Evolutionary conservation across 176 grass and related monocot species (phyloP), one percentile per base, ranked within the genome.

Genomic region (Stipa capillata): DNA sequence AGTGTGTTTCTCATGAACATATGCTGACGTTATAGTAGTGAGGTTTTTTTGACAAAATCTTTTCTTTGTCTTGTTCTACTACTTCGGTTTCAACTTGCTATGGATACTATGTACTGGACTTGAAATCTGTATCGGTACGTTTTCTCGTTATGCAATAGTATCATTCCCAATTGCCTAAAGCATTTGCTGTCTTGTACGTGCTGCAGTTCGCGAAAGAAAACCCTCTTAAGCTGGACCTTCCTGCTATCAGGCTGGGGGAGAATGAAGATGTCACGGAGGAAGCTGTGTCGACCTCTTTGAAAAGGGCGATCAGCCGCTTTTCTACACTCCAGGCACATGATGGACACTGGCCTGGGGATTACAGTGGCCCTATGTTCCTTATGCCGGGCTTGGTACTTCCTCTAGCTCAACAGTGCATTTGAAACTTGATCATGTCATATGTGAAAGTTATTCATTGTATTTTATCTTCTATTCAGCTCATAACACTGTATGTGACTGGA

Each of bases 281-380:
- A 85, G 77, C 65, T 18, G 82, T 94, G 25, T 21, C 18, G 3
- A 82, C 64, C 59, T 74, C 88, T 24, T 79, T 97, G 70, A 93
- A 84, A 85, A 91, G 83, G 72, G 91, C 86, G 18, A 90, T 93
- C 21, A 82, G 69, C 21, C 81, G 88, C 24, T 78, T 52, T 48
- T 91, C 91, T 84, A 91, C 89, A 40, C 79, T 97, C 7, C 91
- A 97, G 84, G 78, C 91, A 74, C 84, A 93, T 61, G 91, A 97
- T 89, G 91, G 91, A 27, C 91, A 94, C 84, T 97, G 91, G 94
- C 74, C 91, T 47, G 89, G 94, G 56, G 94, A 94, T 82, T 93
- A 86, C 67, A 91, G 84, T 21, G 94, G 94, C 2, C 91, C 94
- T 40, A 88, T 97, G 94, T 94, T 93, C 79, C 86, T 90, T 69